Conservation (phyloP, 2,329 filamentous ascomycete species). For the Onygenales sp. region DNA sequence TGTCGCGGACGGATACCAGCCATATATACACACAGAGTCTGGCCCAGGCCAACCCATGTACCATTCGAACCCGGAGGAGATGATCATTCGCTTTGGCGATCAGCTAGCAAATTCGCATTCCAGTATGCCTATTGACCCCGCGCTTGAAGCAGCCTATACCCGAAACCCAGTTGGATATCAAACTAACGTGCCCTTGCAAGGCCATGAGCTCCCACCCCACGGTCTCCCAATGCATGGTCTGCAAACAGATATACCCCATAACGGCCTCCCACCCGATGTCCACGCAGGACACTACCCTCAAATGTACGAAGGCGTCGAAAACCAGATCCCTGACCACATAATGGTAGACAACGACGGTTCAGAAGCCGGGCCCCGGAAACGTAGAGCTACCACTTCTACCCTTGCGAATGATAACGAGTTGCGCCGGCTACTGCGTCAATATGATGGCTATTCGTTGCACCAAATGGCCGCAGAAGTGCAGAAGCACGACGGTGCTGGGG, state of each 20-base stretch:
- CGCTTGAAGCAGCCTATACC: constrained; percentile 23
- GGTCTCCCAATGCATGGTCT: constrained; percentile 26
- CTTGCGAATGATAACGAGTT: constrained; percentile 41
- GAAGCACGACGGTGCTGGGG: constrained; percentile 39
- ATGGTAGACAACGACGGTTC: constrained; percentile 34
- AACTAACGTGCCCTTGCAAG: constrained; percentile 26
- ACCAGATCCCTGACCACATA: constrained; percentile 30
- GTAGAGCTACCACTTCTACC: constrained; percentile 38
- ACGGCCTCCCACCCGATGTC: constrained; percentile 20
- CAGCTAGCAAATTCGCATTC: constrained; percentile 31
- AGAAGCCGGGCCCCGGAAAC: constrained; percentile 34
- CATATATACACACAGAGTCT: constrained; percentile 29
- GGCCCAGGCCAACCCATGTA: constrained; percentile 26
- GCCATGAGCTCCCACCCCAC: constrained; percentile 25
- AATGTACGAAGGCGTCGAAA: constrained; percentile 34
- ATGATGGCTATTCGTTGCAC: constrained; percentile 35
- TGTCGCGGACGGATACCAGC: constrained; percentile 27
- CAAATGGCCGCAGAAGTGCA: constrained; percentile 41
- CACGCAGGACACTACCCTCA: constrained; percentile 28
- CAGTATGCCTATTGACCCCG: constrained; percentile 26
- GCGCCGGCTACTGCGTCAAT: constrained; percentile 37
- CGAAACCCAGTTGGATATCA: constrained; percentile 27
- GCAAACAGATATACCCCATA: constrained; percentile 25
- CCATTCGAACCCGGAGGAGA: constrained; percentile 33
- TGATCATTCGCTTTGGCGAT: constrained; percentile 36